A percentile compares a stretch with the other conserved stretches of the same genome.
These are phyloP conservation scores for Solanum ossicruentum DNA, from an alignment of 257 asterid genomes.

Conservation along the genomic window DNA sequence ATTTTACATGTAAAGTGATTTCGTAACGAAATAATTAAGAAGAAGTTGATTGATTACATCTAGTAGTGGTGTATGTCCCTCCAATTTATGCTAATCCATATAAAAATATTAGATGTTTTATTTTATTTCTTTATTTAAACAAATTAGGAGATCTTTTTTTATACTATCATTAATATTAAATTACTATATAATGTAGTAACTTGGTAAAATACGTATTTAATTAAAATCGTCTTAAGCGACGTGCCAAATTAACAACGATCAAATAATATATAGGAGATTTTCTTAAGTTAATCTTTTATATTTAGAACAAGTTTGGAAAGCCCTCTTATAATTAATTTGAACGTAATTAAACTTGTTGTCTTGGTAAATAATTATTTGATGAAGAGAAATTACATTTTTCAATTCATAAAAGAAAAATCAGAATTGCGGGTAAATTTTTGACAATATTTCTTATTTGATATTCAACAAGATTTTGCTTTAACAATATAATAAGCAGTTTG, in stretches of 20 bases:
- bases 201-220: not conserved
- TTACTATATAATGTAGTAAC: not conserved
- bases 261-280: no score
- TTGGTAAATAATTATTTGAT: not conserved
- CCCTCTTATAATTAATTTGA: not conserved
- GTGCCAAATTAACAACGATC: not conserved
- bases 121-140: no score
- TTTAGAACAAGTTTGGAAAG: not conserved
- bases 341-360: not conserved
- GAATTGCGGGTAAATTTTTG: not conserved
- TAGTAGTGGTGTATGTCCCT: not conserved
- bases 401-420: no score
- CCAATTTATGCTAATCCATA: not conserved
- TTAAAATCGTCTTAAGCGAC: not conserved
- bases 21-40: not conserved
- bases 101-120: no score
- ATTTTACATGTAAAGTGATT: not conserved
- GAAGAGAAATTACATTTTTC: not conserved
- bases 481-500: not conserved
- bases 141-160: no score
- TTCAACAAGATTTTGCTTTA: not conserved
- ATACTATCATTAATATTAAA: not conserved
- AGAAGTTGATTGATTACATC: not conserved
- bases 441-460: not conserved
- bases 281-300: not conserved